Evolutionary conservation across 805 yeast genomes (phyloP).

Genomic region (Candida boleticola): DNA sequence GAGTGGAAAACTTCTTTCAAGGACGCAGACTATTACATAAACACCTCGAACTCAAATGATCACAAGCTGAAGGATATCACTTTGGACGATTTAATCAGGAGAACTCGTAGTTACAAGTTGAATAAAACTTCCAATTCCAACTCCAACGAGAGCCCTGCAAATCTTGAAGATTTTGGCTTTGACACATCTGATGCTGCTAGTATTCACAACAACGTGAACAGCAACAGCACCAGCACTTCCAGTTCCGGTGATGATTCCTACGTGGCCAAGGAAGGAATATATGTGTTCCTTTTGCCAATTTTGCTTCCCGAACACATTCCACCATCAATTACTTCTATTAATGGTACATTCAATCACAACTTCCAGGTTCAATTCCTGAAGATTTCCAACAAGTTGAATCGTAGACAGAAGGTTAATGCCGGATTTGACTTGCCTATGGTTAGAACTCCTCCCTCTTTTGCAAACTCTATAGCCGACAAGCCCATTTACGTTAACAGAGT

Average conservation of each 20-base stretch:
- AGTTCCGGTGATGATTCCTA: background rate
- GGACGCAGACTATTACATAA: conserved; percentile 46
- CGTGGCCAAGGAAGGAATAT: conserved; percentile 58
- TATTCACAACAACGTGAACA: background rate
- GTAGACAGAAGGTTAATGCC: conserved; percentile 33
- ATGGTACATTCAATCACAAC: conserved; percentile 47
- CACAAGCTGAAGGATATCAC: conserved; percentile 39
- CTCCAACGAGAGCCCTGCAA: conserved; percentile 1
- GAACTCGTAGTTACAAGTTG: conserved; percentile 33
- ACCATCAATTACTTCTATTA: conserved; percentile 53
- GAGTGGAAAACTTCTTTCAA: conserved; percentile 44
- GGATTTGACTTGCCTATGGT: conserved; percentile 45
- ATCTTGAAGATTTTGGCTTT: conserved; percentile 9
- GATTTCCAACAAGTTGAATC: conserved; percentile 29
- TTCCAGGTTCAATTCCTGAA: conserved; percentile 40
- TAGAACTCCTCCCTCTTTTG: conserved; percentile 55
- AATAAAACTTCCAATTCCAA: conserved; percentile 8
- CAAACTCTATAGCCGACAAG: conserved; percentile 59
- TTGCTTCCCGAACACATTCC: conserved; percentile 62
- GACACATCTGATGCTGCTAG: conserved; percentile 6
- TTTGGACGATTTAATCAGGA: conserved; percentile 42
- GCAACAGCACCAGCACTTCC: background rate
- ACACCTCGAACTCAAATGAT: conserved; percentile 41
- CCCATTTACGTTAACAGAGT: conserved; percentile 74
- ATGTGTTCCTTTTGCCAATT: conserved; percentile 64